Evolutionary conservation across 2,329 filamentous ascomycete genomes (phyloP).

Genomic region (Hypocrella siamensis): DNA sequence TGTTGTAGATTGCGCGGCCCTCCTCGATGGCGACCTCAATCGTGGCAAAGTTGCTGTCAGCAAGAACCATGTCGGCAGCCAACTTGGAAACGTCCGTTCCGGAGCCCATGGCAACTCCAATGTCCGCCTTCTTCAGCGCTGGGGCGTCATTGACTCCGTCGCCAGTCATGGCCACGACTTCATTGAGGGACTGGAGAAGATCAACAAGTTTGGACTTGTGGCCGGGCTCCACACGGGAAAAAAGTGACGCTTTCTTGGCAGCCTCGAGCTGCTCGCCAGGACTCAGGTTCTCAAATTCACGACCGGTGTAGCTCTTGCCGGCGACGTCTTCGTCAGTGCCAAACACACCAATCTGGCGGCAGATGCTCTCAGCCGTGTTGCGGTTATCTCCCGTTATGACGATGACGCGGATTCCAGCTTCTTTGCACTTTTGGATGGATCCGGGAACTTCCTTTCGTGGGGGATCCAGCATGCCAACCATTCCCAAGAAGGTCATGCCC

Average conservation of each 20-base stretch:
- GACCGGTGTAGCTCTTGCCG: constrained; percentile 89
- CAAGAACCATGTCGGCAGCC: constrained; percentile 95
- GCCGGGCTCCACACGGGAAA: constrained; percentile 86
- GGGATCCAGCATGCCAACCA: constrained; percentile 93
- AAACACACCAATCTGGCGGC: constrained; percentile 92
- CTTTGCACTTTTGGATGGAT: constrained; percentile 78
- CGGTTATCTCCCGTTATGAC: constrained; percentile 98
- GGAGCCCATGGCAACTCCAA: constrained; percentile 96
- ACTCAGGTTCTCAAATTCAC: constrained; percentile 80
- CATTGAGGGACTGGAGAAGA: constrained; percentile 77
- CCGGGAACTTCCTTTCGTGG: constrained; percentile 79
- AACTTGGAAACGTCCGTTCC: constrained; percentile 95
- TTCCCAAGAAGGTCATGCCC: constrained; percentile 82
- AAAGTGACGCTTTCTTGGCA: constrained; percentile 73
- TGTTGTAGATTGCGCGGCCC: constrained; percentile 97
- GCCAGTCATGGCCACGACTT: constrained; percentile 98
- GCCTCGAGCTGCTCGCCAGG: constrained; percentile 68
- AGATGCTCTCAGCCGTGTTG: constrained; percentile 95
- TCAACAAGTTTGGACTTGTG: constrained; percentile 99
- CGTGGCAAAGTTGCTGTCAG: constrained; percentile 97
- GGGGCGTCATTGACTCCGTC: constrained; percentile 98
- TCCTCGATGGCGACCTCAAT: constrained; percentile 95
- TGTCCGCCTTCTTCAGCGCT: constrained; percentile 95
- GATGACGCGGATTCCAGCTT: constrained; percentile 89
- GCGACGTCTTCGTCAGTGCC: constrained; percentile 62